Evolutionary conservation across 257 asterid species (phyloP).

Genomic region (Solanum raphanifolium): DNA sequence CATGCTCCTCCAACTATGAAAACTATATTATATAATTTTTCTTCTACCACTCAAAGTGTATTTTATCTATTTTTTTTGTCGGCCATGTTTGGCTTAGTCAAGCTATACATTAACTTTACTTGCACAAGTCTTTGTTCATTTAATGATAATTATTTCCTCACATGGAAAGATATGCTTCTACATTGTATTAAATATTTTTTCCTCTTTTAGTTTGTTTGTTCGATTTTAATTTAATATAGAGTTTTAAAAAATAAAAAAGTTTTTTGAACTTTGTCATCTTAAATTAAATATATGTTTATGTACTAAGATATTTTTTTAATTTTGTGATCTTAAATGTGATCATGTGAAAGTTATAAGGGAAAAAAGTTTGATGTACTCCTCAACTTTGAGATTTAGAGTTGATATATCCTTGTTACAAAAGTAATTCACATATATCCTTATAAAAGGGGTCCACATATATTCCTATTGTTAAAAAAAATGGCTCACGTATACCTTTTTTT

Average conservation of each 20-base stretch:
- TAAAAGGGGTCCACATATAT: neutral
- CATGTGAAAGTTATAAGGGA: no score
- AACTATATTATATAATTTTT: neutral
- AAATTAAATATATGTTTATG: no score
- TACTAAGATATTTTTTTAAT: no score
- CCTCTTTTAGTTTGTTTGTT: neutral
- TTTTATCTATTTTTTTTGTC: constrained; percentile 2
- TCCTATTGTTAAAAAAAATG: no score
- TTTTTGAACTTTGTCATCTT: fast-evolving
- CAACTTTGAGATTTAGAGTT: no score
- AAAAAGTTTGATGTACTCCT: no score
- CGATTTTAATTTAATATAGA: no score
- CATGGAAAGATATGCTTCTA: neutral
- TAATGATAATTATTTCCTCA: constrained; percentile 7
- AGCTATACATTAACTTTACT: constrained; percentile 12
- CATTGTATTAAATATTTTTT: neutral
- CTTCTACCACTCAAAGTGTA: neutral
- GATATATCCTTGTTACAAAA: no score
- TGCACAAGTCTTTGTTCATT: constrained; percentile 5
- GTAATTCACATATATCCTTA: no score
- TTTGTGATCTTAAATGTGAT: no score
- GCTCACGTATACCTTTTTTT: no score
- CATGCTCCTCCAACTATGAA: neutral
- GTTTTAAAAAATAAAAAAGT: no score
- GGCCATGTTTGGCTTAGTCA: constrained; percentile 27